Conservation (phyloP, 441 rosid genomes). For the Euphorbia schlechtendalii region DNA sequence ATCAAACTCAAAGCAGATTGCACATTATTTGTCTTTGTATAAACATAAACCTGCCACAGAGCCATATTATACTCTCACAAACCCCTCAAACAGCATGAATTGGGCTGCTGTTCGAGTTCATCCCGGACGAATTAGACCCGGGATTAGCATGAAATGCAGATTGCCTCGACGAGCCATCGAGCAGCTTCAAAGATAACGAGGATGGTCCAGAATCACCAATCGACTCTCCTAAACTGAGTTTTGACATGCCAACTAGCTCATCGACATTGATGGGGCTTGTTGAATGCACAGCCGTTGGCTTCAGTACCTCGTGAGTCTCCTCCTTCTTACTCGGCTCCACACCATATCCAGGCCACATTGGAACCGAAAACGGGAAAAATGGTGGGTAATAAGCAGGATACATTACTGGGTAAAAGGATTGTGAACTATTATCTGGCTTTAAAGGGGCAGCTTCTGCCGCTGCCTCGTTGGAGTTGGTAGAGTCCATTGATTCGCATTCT, state of each 20-base stretch:
- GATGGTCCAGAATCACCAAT: slow-evolving; percentile 40
- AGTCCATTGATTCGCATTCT: slow-evolving; percentile 91
- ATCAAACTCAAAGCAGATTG: slow-evolving; percentile 23
- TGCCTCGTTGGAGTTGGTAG: slow-evolving; percentile 54
- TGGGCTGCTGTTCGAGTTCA: slow-evolving; percentile 44
- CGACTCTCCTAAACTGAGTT: slow-evolving; percentile 54
- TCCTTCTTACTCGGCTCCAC: slow-evolving; percentile 44
- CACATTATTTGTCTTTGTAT: slow-evolving; percentile 34
- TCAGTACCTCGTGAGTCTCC: slow-evolving; percentile 68
- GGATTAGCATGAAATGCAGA: slow-evolving; percentile 75
- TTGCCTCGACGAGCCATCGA: slow-evolving; percentile 60
- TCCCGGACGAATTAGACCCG: slow-evolving; percentile 31
- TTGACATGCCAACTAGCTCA: slow-evolving; percentile 71
- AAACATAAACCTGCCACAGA: slow-evolving; percentile 24
- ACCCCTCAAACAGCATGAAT: slow-evolving; percentile 59
- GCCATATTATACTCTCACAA: slow-evolving; percentile 17
- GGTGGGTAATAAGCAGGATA: slow-evolving; percentile 72
- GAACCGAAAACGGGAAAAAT: slow-evolving; percentile 53
- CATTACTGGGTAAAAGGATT: slow-evolving; percentile 49
- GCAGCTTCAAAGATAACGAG: slow-evolving; percentile 48
- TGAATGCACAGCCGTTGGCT: slow-evolving; percentile 63
- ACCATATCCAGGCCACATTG: slow-evolving; percentile 53
- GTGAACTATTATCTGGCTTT: slow-evolving; percentile 37
- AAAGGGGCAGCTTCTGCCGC: slow-evolving; percentile 50
- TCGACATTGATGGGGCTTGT: slow-evolving; percentile 69